Base-by-base conservation (phyloP, 2,329 filamentous ascomycete genomes). In the Alternaria triticina region DNA sequence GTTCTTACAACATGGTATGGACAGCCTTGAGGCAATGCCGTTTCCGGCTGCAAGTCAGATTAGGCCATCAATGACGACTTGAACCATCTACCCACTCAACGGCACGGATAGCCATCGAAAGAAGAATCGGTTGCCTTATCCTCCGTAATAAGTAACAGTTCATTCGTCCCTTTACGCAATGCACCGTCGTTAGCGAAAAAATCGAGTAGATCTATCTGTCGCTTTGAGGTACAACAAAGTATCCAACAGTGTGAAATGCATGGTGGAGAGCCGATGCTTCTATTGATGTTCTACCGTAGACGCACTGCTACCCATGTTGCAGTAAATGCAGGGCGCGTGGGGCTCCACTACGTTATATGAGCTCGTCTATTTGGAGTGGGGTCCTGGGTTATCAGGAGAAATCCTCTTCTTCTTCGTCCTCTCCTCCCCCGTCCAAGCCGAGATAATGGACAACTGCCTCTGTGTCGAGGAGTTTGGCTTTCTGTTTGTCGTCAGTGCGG, bases 381-480 rank as follows among this genome's bases (percentile, higher is more conserved):
- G 62, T 62, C 43, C 46, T 51, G 13, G 22, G 30, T 43, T 5
- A n/a, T 75, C 54, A 80, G 23, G 69, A 75, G 49, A 79, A 80
- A 57, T 80, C 78, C 3, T 70, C 70, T 12, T 77, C 69, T 30
- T 77, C 70, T 30, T 70, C 74, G 6, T 72, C 68, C 45, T 70
- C 68, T 13, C 54, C 65, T 17, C 70, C 70, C 56, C 61, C 68
- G 44, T 58, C 62, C 43, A 79, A 61, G n/a, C 74, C 75, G 0
- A 81, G 70, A 58, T 81, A 81, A 12, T 67, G 68, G 54, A 73
- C 64, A 12, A 81, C 77, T 5, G 68, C 60, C 25, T 76, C 70
- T 12, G 74, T 75, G 54, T 79, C 68, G 17, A 80, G 59, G 8
- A 81, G 70, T 40, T 57, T 65, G 17, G 70, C 57, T 68, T 78